phyloP scores from a whole-genome alignment of 2,329 filamentous ascomycete species.

The Fusarium sp. region DNA sequence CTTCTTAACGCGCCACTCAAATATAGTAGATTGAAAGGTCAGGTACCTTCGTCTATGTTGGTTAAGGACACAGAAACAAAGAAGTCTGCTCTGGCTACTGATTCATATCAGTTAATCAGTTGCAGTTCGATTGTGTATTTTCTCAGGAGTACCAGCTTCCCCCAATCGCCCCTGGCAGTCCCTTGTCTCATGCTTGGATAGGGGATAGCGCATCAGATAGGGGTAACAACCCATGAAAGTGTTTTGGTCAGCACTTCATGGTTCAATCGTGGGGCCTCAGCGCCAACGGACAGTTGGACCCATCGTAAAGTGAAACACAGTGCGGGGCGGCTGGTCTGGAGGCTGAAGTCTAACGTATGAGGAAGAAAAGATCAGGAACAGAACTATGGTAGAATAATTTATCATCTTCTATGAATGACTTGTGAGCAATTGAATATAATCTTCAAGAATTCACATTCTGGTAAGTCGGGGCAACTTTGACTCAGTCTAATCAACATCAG shows the following conservation, averaged over 20 bases:
- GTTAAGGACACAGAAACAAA: conserved; percentile 8
- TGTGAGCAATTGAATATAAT: neutral
- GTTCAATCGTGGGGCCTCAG: conserved; percentile 22
- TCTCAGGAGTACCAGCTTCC: neutral
- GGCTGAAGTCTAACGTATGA: neutral
- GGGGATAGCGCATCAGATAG: conserved; percentile 38
- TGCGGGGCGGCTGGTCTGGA: conserved; percentile 20
- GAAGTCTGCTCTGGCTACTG: neutral
- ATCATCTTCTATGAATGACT: neutral
- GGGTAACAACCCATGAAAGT: conserved; percentile 34
- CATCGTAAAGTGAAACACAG: conserved; percentile 35
- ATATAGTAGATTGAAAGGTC: neutral
- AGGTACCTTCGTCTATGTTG: neutral
- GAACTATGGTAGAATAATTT: neutral
- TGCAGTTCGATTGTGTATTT: neutral
- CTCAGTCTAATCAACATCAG: neutral
- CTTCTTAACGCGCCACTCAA: conserved; percentile 15
- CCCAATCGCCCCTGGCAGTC: conserved; percentile 35
- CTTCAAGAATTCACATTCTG: neutral
- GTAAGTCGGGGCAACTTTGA: no score
- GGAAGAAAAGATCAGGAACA: neutral
- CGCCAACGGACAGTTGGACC: conserved; percentile 20
- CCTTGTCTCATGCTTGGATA: conserved; percentile 33
- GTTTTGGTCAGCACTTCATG: conserved; percentile 21
- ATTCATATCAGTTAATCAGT: conserved; percentile 3